These are phyloP conservation scores for Cyclotella atomus DNA, from an alignment of 108 stramenopile species.

Conservation along the genomic window DNA sequence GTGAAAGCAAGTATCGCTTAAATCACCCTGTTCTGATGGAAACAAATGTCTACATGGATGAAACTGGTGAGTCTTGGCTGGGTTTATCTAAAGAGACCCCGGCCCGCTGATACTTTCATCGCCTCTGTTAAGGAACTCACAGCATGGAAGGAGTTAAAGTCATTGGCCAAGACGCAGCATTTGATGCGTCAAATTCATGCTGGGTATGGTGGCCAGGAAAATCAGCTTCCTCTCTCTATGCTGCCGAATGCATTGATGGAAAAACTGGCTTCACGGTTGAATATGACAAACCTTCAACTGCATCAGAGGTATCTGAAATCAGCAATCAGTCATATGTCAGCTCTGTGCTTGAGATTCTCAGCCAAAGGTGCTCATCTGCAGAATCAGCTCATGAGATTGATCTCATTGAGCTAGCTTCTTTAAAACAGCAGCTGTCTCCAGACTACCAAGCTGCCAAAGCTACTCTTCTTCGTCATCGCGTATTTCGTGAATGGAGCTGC, in stretches of 20 bases:
- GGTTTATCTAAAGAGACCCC: no score
- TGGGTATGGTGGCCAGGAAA: constrained; percentile 73
- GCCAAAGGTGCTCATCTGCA: background rate
- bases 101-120: no score
- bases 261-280: constrained; percentile 47
- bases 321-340: constrained; percentile 20
- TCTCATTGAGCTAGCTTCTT: constrained; percentile 48
- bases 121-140: constrained; percentile 53
- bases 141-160: constrained; percentile 50
- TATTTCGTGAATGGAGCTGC: constrained; percentile 76
- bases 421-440: constrained; percentile 58
- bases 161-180: constrained; percentile 80
- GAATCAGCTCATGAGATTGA: background rate
- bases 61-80: constrained; percentile 47
- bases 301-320: constrained; percentile 20
- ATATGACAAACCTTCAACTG: constrained; percentile 34
- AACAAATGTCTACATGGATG: constrained; percentile 84
- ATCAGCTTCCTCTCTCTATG: background rate
- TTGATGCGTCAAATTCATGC: constrained; percentile 67
- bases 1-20: constrained; percentile 33
- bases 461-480: constrained; percentile 57
- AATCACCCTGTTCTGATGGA: constrained; percentile 86
- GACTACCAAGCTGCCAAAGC: constrained; percentile 70
- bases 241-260: constrained; percentile 69
- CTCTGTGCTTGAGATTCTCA: constrained; percentile 28